Evolutionary conservation across 2,329 filamentous ascomycete genomes (phyloP).

Genomic region (Fusarium chuoi): DNA sequence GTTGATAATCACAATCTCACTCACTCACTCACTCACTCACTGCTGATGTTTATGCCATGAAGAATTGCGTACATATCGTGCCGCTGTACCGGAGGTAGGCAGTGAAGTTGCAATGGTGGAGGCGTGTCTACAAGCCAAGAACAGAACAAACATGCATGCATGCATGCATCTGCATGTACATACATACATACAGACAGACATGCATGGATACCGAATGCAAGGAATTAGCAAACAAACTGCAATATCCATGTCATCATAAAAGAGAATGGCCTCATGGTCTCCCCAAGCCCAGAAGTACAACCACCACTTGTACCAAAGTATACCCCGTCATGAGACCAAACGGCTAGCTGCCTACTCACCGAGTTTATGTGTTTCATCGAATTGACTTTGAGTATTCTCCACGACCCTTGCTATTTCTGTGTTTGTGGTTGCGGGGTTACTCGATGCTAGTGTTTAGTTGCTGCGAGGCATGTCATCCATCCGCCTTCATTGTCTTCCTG

Average conservation of each 20-base stretch:
- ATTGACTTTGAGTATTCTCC: conserved; percentile 16
- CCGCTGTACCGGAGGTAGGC: conserved; percentile 30
- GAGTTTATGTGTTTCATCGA: conserved; percentile 28
- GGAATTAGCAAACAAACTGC: conserved; percentile 21
- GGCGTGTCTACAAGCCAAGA: conserved; percentile 24
- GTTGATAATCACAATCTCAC: conserved; percentile 31
- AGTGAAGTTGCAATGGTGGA: conserved; percentile 15
- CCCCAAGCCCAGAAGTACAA: conserved; percentile 24
- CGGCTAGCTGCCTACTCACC: conserved; percentile 29
- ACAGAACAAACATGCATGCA: conserved; percentile 16
- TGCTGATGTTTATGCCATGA: conserved; percentile 18
- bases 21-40: conserved; percentile 31
- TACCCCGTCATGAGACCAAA: conserved; percentile 15
- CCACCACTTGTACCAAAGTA: conserved; percentile 25
- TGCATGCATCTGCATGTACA: not conserved
- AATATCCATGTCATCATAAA: conserved; percentile 33
- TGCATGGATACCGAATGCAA: conserved; percentile 14
- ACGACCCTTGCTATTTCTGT: conserved; percentile 29
- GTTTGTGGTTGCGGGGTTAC: conserved; percentile 38
- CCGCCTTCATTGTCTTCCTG: conserved; percentile 16
- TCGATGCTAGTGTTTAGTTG: conserved; percentile 33
- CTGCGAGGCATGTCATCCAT: conserved; percentile 31
- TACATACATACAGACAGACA: not conserved
- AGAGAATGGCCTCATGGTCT: conserved; percentile 23
- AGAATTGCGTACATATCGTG: conserved; percentile 32